phyloP scores from a whole-genome alignment of 352 stramenopile genomes.

The Thalassiosira exigua region DNA sequence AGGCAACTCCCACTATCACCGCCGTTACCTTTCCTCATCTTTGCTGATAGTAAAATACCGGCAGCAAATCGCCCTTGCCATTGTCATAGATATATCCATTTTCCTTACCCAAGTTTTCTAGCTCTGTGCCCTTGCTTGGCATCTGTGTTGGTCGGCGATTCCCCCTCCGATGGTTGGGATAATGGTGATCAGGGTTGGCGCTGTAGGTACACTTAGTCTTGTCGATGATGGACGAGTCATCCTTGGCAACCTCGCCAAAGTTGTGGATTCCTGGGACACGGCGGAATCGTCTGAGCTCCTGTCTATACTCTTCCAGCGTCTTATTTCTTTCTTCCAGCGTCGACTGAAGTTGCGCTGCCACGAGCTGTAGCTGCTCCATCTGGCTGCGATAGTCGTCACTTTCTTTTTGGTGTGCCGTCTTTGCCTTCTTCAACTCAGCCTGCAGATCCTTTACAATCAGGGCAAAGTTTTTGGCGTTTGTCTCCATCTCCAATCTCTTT shows the following conservation, averaged over 20 bases:
- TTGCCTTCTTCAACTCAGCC: constrained; percentile 28
- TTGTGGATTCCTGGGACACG: constrained; percentile 60
- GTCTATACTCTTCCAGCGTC: constrained; percentile 41
- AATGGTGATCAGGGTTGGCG: constrained; percentile 60
- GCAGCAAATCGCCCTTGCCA: constrained; percentile 47
- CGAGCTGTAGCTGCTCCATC: constrained; percentile 35
- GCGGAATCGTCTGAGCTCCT: constrained; percentile 46
- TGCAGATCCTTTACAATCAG: constrained; percentile 19
- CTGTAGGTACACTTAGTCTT: constrained; percentile 61
- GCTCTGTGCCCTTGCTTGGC: constrained; percentile 31
- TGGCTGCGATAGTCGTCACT: constrained; percentile 14
- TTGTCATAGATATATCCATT: constrained; percentile 64
- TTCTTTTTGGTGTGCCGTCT: constrained; percentile 14
- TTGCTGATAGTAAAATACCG: constrained; percentile 56
- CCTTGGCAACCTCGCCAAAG: constrained; percentile 52
- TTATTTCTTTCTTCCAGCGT: constrained; percentile 28
- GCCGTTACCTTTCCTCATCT: no score
- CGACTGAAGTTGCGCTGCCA: constrained; percentile 21
- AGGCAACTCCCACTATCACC: no score
- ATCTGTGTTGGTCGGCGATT: constrained; percentile 50
- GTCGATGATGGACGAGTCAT: constrained; percentile 48
- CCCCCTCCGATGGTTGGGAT: constrained; percentile 44
- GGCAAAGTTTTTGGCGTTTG: constrained; percentile 24
- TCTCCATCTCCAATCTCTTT: constrained; percentile 23
- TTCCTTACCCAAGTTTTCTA: constrained; percentile 53